Base-by-base conservation (phyloP, 352 stramenopile species). In the Globisporangium recalcitrans region DNA sequence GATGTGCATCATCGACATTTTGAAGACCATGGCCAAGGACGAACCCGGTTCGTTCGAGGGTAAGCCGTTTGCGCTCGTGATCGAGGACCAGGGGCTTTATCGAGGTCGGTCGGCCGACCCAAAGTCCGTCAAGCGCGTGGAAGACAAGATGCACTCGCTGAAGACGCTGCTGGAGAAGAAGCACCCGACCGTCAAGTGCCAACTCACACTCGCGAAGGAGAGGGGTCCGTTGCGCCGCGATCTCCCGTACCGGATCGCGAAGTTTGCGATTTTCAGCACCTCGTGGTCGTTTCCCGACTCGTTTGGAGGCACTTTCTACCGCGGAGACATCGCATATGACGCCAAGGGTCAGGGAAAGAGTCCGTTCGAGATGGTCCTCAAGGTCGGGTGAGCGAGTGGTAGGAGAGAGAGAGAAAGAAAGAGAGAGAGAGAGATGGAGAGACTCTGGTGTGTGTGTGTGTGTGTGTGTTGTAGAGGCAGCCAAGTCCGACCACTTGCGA, bases 201-300 rank as follows among this genome's bases (percentile, higher is more conserved):
- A 81, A 40, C 60, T 81, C 47, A 79, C 69, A 42, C 21, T 81
- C 51, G 71, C 75, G 36, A 69, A 67, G 26, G 52, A 48, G 4
- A 46, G 54, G 22, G 59, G 42, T 24, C 7, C 38, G 14, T 27
- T 42, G 26, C 22, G 46, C 16, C 36, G 27, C 1, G 60, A 65
- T 13, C n/a, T 55, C 16, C n/a, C 24, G 19, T 75, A 69, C 42
- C 64, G 52, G 60, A 69, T 81, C 31, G 70, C 67, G 31, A 81
- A 79, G 59, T 77, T 81, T 29, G 66, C 73, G 0, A 22, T 81
- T 16, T 81, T 81, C 60, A 81, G 65, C 14, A 71, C 63, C 4
- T 55, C 60, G 22, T 81, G 73, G 73, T 60, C 68, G 27, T 79
- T 71, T 51, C 73, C 72, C 7, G 71, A 75, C 36, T 63, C 66